Base-by-base conservation (phyloP, 2,329 filamentous ascomycete species). In the Talaromyces sp. region DNA sequence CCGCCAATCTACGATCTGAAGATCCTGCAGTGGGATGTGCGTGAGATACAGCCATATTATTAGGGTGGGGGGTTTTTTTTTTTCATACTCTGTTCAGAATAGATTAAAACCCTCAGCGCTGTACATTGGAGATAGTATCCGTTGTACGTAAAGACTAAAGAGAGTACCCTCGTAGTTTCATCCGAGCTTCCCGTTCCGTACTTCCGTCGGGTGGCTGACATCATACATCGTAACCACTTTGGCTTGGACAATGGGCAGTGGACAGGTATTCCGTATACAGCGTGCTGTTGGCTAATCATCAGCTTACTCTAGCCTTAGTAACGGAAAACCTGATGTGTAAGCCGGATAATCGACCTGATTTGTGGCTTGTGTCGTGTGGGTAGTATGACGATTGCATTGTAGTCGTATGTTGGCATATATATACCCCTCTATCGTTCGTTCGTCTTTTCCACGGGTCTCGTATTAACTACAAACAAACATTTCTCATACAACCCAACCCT, bases 151-250 rank as follows among this genome's bases (percentile, higher is more conserved):
- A 25, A 49, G 43, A 25, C 6, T 3, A 45, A 13, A 11, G n/a
- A 9, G 43, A 7, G 47, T 31, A 50, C 47, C 47, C 8, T 31
- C 47, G 25, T 50, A n/a, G 49, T 27, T 27, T 4, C 15, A 50
- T 31, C 47, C 49, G 49, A 17, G 27, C 25, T 49, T 49, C 45
- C 22, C 45, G 27, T 33, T 60, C 57, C 57, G 57, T 22, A 37
- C 57, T 60, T 49, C 57, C 57, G 57, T 11, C 10, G 17, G 31
- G 41, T 35, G 39, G 57, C 57, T 60, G 57, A 60, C 57, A 60
- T 60, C 57, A 60, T 60, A 22, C 17, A 31, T 49, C 27, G 57
- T 60, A 49, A 60, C 25, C 27, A 31, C 27, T 27, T 27, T 27
- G 27, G 27, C 27, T 27, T 15, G 11, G 37, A 41, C 35, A 13